phyloP scores from a whole-genome alignment of 176 grass and related monocot genomes.

The Aegilops umbellulata region DNA sequence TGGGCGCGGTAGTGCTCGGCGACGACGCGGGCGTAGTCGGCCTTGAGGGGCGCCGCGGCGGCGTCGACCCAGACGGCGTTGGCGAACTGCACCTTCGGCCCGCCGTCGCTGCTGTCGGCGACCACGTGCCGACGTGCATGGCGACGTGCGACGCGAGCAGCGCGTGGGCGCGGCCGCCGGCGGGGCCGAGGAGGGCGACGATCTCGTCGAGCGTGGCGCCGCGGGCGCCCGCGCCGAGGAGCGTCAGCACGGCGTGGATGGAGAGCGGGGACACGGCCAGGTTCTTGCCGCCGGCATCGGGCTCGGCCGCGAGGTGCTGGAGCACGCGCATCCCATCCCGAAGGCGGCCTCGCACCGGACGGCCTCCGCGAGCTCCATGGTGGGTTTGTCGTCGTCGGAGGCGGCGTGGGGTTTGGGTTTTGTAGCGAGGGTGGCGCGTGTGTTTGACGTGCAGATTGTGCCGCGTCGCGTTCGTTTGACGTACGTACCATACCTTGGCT shows the following conservation, averaged over 20 bases:
- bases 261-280: conserved; percentile 40
- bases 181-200: conserved; percentile 39
- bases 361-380: neutral
- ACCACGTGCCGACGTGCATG: conserved; percentile 18
- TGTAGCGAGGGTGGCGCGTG: too few species aligned
- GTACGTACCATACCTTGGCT: too few species aligned
- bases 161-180: conserved; percentile 10
- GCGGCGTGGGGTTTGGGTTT: too few species aligned
- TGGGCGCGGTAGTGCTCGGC: conserved; percentile 27
- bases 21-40: conserved; percentile 39
- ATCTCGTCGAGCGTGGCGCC: conserved; percentile 42
- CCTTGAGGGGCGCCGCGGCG: conserved; percentile 37
- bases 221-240: conserved; percentile 36
- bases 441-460: too few species aligned
- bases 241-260: conserved; percentile 32
- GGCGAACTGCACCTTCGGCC: conserved; percentile 49
- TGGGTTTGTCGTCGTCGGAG: too few species aligned
- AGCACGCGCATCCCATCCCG: conserved; percentile 28
- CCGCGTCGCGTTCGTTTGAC: too few species aligned
- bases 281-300: neutral
- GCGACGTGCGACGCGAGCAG: conserved; percentile 18
- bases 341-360: conserved; percentile 17
- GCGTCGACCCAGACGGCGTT: conserved; percentile 59
- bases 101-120: neutral
- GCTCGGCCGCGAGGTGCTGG: neutral